Evolutionary conservation across 495 filamentous ascomycete genomes (phyloP).

Genomic region (Penicillium fimorum): DNA sequence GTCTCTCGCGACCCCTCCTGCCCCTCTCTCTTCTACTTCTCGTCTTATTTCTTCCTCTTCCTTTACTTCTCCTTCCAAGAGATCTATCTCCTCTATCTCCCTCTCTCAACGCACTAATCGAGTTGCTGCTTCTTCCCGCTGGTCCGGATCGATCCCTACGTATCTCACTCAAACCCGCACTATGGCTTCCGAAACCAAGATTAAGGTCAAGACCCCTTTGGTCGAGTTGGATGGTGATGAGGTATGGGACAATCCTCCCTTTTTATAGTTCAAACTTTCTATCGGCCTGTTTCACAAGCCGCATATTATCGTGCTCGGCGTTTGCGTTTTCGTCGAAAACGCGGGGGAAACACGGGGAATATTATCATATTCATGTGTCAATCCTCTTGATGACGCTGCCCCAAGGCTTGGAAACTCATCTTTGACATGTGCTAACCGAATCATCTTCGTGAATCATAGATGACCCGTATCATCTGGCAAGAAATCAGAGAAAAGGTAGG

Average conservation of each 20-base stretch:
- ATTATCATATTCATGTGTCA: conserved; percentile 14
- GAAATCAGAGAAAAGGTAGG: conserved; percentile 90
- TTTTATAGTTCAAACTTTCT: conserved; percentile 30
- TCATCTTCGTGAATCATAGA: conserved; percentile 43
- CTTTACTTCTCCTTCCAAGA: conserved; percentile 24
- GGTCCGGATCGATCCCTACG: conserved; percentile 33
- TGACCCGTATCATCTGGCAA: conserved; percentile 99
- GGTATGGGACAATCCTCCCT: conserved; percentile 35
- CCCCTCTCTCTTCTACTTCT: conserved; percentile 38
- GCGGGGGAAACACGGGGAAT: conserved; percentile 41
- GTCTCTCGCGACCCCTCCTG: conserved; percentile 35
- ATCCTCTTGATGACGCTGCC: not conserved
- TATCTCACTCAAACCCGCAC: conserved; percentile 41
- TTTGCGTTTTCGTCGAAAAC: conserved; percentile 32
- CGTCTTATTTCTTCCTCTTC: conserved; percentile 28
- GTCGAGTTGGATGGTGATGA: conserved; percentile 98
- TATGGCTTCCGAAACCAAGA: conserved; percentile 62
- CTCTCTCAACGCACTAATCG: conserved; percentile 28
- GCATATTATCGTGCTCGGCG: conserved; percentile 19
- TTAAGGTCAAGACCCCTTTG: conserved; percentile 96
- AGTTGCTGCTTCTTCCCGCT: conserved; percentile 35
- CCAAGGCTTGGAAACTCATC: not conserved
- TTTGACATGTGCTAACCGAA: conserved; percentile 25
- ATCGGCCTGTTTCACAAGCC: conserved; percentile 25
- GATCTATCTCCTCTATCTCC: conserved; percentile 32